Evolutionary conservation across 2,329 filamentous ascomycete genomes (phyloP), one percentile per base, ranked within the genome.

Genomic region (Aspergillus luchuensis): DNA sequence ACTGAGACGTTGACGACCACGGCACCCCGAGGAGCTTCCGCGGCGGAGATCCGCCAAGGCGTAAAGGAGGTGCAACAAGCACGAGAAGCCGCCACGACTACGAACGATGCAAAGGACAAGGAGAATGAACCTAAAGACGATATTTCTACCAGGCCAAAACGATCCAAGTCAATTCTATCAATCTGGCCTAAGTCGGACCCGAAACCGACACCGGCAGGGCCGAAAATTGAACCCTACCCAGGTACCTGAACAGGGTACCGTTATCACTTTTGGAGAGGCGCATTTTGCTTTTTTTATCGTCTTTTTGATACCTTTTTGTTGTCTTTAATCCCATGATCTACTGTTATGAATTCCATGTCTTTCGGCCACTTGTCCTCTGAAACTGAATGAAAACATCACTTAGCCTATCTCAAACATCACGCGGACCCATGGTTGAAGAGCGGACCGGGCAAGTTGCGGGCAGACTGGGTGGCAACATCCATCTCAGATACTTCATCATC

Each of bases 1-100:
- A 76, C 73, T 1, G 73, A 77, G 63, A 76, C 75, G 6, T 62
- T 75, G 41, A 76, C 71, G 6, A 81, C 79, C 1, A 80, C 76
- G 0, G 78, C 78, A 4, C 72, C 75, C 15, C 70, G 71, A 33
- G 78, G 77, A 8, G 78, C 78, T 5, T 72, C 76, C 6, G 67
- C 73, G 5, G 72, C 76, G 38, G 75, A 78, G 53, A 69, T 80
- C 36, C 71, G 75, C 11, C 69, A 75, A 48, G 79, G 78, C 0
- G 75, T 80, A 19, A 70, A 72, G 61, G 76, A 75, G 58, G 76
- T 72, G 5, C 71, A 78, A 51, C 68, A 73, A 57, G 70, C 73
- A 28, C 72, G 74, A 28, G 69, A 71, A 41, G 66, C 67, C 28
- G 62, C 69, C n/a, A 62, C 65, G 4, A 15, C 39, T 43, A 23